A percentile compares a stretch with the other conserved stretches of the same genome.
Evolutionary conservation across 1,284 basidiomycete genomes (phyloP).

Genomic region (Abortiporus biennis): DNA sequence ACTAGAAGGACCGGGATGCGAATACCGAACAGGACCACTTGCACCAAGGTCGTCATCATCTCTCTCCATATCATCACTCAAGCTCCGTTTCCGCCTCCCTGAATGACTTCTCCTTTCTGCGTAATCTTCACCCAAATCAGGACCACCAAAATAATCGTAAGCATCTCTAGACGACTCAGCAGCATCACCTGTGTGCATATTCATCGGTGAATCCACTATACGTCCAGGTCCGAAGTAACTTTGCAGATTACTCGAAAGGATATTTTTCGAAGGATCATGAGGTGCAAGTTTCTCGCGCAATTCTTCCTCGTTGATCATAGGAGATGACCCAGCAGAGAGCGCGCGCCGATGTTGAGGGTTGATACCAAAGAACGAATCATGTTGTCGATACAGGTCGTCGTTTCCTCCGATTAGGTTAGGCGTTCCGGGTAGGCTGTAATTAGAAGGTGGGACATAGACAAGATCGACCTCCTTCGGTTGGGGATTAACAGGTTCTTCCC

Average conservation of each 20-base stretch:
- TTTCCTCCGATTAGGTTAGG: no score
- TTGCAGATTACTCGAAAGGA: slow-evolving; percentile 3
- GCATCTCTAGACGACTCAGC: slow-evolving; percentile 32
- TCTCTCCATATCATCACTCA: slow-evolving; percentile 8
- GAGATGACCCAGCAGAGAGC: slow-evolving; percentile 9
- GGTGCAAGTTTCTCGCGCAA: slow-evolving; percentile 10
- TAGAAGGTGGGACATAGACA: slow-evolving; percentile 67
- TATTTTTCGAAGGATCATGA: slow-evolving; percentile 6
- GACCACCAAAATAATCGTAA: slow-evolving; percentile 59
- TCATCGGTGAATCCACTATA: slow-evolving; percentile 17
- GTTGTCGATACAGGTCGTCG: slow-evolving; percentile 26
- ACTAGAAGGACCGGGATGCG: slow-evolving; percentile 20
- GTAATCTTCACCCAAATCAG: slow-evolving; percentile 43
- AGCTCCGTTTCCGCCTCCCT: slow-evolving; percentile 15
- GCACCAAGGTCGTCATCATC: neutral
- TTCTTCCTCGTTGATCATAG: slow-evolving; percentile 5
- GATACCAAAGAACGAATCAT: slow-evolving; percentile 27
- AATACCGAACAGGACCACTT: slow-evolving; percentile 15
- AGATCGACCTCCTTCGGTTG: slow-evolving; percentile 41
- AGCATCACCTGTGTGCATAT: slow-evolving; percentile 21
- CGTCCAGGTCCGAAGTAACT: slow-evolving; percentile 15
- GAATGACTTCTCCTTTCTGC: slow-evolving; percentile 11
- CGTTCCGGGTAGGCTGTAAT: no score
- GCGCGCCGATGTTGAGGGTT: slow-evolving; percentile 3
- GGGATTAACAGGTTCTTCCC: slow-evolving; percentile 19